Base-by-base conservation (phyloP, 768 basidiomycete genomes). In the Suillus luteus region DNA sequence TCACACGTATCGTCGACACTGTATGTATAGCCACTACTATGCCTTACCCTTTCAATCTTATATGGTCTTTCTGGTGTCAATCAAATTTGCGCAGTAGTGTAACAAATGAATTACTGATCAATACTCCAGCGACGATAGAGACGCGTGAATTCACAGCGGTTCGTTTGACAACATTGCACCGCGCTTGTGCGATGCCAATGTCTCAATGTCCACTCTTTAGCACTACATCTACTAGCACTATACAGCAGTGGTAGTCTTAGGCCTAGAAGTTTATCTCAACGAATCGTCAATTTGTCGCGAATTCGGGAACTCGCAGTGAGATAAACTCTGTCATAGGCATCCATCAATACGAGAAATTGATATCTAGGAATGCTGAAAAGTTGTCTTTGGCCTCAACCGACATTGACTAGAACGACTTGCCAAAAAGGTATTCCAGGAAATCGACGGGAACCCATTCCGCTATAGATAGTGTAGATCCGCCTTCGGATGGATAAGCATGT, bases 101-200 rank as follows among this genome's bases (percentile, higher is more conserved):
- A 51, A 51, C 49, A 27, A 8, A 9, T 15, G 8, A 27, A 17
- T 51, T 15, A 14, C 24, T 35, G 27, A 27, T 27, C 27, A 31
- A 31, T 31, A 31, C 31, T 31, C 31, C 31, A 31, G 31, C 31
- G 43, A 44, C 7, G 43, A n/a, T 7, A 19, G 19, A 44, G 43
- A 44, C 8, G 1, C 7, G 43, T 44, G 8, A 44, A 44, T 19
- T 19, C 22, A 14, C 64, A 24, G 31, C 62, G 65, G 12, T 65
- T 37, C 37, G 37, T 62, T 62, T 60, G 63, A 33, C 60, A 61
- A 35, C 69, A 70, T n/a, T 70, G 69, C 7, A 65, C 60, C 4
- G 55, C 70, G 37, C 67, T 62, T 7, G 69, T 70, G 35, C 65
- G 55, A 22, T 66, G 61, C 62, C 62, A 65, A 46, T 66, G 68